Conservation (phyloP, 768 basidiomycete species). For the Hygrocybe coccinea region DNA sequence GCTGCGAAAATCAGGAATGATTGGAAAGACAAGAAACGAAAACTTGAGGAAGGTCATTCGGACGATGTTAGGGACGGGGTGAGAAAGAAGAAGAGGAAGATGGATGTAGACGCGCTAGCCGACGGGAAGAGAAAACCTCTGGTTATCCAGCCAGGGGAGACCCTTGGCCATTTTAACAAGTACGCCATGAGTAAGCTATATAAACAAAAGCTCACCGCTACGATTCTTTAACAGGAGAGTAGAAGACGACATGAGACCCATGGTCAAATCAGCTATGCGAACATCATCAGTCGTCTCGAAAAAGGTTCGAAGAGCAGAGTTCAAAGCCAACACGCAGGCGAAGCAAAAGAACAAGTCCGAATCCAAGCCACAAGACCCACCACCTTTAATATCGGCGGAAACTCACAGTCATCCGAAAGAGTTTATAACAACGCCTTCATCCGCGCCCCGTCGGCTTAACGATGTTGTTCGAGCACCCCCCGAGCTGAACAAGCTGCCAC, state of each 20-base stretch:
- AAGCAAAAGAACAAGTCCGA: slow-evolving; percentile 12
- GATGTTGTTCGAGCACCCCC: slow-evolving; percentile 44
- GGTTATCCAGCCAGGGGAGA: slow-evolving; percentile 61
- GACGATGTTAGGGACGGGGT: slow-evolving; percentile 11
- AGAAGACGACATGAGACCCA: slow-evolving; percentile 63
- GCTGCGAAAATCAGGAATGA: slow-evolving; percentile 54
- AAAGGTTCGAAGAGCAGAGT: slow-evolving; percentile 38
- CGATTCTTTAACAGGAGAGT: slow-evolving; percentile 50
- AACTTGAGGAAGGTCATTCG: slow-evolving; percentile 26
- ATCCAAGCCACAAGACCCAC: slow-evolving; percentile 1
- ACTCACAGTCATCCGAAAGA: slow-evolving; percentile 37
- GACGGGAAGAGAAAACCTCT: slow-evolving; percentile 26
- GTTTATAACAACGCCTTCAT: slow-evolving; percentile 46
- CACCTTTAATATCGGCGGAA: slow-evolving; percentile 15
- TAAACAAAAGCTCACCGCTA: slow-evolving; percentile 8
- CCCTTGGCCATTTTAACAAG: slow-evolving; percentile 73
- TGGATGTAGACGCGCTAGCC: slow-evolving; percentile 13
- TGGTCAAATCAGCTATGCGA: slow-evolving; percentile 58
- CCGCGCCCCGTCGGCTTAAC: slow-evolving; percentile 61
- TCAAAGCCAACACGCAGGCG: slow-evolving; percentile 27
- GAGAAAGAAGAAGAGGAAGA: slow-evolving; percentile 34
- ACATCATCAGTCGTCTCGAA: slow-evolving; percentile 50
- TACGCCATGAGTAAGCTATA: slow-evolving; percentile 26
- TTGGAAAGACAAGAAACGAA: slow-evolving; percentile 47
- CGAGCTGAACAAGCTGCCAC: slow-evolving; percentile 41